Conservation (phyloP, 1,139 yeast species). For the Sugiyamaella paludigena region DNA sequence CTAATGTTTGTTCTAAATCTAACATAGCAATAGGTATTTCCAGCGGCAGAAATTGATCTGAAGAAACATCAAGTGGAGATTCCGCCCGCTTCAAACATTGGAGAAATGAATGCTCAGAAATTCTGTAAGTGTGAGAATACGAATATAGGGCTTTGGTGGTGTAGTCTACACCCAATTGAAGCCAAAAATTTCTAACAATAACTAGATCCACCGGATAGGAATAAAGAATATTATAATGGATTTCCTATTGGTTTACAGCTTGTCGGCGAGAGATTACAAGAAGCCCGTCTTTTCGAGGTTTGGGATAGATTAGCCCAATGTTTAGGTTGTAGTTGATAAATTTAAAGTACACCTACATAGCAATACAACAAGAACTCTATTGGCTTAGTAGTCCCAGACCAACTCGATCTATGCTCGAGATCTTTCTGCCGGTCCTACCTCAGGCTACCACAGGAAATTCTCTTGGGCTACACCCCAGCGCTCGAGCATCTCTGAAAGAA, state of each 20-base stretch:
- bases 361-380: too few species aligned
- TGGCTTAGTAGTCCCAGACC: too few species aligned
- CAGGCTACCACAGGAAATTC: too few species aligned
- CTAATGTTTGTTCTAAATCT: too few species aligned
- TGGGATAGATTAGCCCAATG: slow-evolving; percentile 8
- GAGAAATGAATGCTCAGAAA: slow-evolving; percentile 21
- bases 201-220: slow-evolving; percentile 15
- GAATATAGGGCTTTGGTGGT: neutral
- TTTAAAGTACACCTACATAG: neutral
- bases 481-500: too few species aligned
- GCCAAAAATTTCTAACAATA: slow-evolving; percentile 1
- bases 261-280: slow-evolving; percentile 28
- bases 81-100: slow-evolving; percentile 22
- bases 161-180: too few species aligned
- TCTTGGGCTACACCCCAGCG: too few species aligned
- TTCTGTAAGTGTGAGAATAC: slow-evolving; percentile 18
- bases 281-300: slow-evolving; percentile 25
- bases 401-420: too few species aligned
- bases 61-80: slow-evolving; percentile 23
- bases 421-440: too few species aligned
- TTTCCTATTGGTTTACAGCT: slow-evolving; percentile 28
- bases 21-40: slow-evolving; percentile 20
- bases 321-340: neutral
- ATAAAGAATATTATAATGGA: slow-evolving; percentile 19
- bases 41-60: slow-evolving; percentile 25